Evolutionary conservation across 345 rosid species (phyloP).

Genomic region (Moricandia moricandioides): DNA sequence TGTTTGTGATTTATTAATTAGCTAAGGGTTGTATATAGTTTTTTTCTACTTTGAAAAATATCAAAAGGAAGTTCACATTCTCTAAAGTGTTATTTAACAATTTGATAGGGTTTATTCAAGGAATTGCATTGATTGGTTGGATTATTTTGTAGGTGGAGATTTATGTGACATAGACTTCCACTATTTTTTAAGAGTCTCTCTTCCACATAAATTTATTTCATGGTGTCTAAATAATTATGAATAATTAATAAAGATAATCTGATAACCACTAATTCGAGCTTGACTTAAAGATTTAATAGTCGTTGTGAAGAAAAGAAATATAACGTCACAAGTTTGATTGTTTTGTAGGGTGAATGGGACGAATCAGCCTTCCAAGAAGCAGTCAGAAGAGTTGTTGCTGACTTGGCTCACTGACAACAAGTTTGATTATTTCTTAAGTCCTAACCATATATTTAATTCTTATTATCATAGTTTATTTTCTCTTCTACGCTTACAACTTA

Average conservation of each 20-base stretch:
- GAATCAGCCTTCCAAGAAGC: conserved; percentile 84
- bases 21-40: not conserved
- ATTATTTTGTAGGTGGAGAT: not conserved
- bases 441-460: conserved; percentile 8
- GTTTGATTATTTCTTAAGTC: conserved; percentile 32
- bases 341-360: conserved; percentile 75
- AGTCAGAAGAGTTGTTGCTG: conserved; percentile 62
- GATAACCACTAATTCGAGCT: conserved; percentile 22
- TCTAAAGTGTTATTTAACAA: not conserved
- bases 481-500: not conserved
- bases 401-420: conserved; percentile 54
- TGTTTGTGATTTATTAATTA: not conserved
- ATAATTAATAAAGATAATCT: conserved; percentile 10
- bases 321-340: not conserved
- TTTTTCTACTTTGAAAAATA: not conserved
- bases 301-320: not conserved
- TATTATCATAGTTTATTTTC: not conserved
- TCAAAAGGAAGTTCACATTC: not conserved
- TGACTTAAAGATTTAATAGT: conserved; percentile 13
- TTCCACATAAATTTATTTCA: not conserved
- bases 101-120: not conserved
- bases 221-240: not conserved
- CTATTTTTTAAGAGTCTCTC: not conserved
- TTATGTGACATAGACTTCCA: not conserved
- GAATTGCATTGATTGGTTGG: not conserved